These are phyloP conservation scores for Amanita muscaria DNA, from an alignment of 768 basidiomycete species.

Conservation along the genomic window DNA sequence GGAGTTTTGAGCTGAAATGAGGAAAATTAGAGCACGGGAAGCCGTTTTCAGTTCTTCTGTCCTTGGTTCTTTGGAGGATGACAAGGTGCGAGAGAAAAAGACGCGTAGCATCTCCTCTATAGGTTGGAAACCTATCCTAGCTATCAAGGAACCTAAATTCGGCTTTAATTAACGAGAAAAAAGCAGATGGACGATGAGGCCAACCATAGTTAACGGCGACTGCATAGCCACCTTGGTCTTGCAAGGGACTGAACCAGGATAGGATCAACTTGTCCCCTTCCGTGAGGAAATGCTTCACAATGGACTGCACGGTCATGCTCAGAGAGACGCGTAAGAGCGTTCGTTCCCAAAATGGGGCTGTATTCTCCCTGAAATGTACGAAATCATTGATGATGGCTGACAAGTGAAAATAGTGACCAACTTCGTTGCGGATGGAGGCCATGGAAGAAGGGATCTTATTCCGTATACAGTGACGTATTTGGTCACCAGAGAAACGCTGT, in stretches of 20 bases:
- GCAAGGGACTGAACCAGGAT: constrained; percentile 71
- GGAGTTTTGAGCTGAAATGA: constrained; percentile 58
- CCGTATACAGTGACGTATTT: constrained; percentile 46
- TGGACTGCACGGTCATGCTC: constrained; percentile 81
- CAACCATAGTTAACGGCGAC: constrained; percentile 92
- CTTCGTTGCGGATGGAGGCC: not conserved
- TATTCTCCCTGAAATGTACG: constrained; percentile 11
- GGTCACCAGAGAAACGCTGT: constrained; percentile 48
- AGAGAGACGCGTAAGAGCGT: constrained; percentile 53
- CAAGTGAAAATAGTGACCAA: not conserved
- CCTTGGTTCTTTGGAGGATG: constrained; percentile 11
- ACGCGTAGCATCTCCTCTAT: constrained; percentile 89
- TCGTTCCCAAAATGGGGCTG: constrained; percentile 21
- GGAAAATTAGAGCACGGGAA: constrained; percentile 42
- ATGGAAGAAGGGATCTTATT: constrained; percentile 24
- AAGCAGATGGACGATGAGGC: no score
- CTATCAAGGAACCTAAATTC: constrained; percentile 89
- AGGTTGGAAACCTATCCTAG: constrained; percentile 90
- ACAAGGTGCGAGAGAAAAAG: constrained; percentile 69
- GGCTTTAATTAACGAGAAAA: no score
- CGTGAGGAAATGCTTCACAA: constrained; percentile 91
- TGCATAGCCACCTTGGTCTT: constrained; percentile 92
- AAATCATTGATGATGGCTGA: not conserved
- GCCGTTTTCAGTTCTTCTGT: constrained; percentile 28
- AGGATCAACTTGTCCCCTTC: constrained; percentile 92